A percentile compares a stretch with the other conserved stretches of the same genome.
Conservation (phyloP, 1,139 yeast genomes). For the Suhomyces taliae region DNA sequence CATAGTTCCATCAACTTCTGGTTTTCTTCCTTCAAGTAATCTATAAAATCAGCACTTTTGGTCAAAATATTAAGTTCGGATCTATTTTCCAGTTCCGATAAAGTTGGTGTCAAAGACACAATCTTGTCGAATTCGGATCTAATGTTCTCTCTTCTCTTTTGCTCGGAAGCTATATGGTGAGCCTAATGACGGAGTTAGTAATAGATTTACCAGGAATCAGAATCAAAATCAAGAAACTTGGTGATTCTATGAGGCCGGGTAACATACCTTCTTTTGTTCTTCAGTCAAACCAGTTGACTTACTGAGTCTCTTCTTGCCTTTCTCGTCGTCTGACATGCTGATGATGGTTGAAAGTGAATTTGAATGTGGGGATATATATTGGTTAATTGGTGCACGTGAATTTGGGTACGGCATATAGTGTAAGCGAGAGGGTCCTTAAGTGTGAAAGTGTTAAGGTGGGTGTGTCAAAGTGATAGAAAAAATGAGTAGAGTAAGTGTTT, state of each 20-base stretch:
- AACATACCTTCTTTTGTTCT: constrained; percentile 46
- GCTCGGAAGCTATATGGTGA: constrained; percentile 53
- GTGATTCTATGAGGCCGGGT: background rate
- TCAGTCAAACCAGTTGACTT: constrained; percentile 39
- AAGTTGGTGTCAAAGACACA: constrained; percentile 44
- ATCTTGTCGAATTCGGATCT: constrained; percentile 48
- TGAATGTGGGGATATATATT: constrained; percentile 3
- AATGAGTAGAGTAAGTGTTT: too few species aligned
- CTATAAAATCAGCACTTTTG: constrained; percentile 49
- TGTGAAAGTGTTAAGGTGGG: too few species aligned
- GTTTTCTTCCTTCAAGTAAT: constrained; percentile 42
- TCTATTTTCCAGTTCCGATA: constrained; percentile 44
- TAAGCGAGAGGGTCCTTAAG: background rate
- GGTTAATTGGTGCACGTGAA: background rate
- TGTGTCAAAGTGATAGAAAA: too few species aligned
- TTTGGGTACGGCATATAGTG: background rate
- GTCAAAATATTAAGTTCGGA: constrained; percentile 47
- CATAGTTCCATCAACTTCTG: constrained; percentile 35
- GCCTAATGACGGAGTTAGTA: constrained; percentile 28
- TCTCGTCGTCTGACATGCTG: constrained; percentile 12
- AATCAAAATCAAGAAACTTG: background rate
- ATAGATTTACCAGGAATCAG: too few species aligned
- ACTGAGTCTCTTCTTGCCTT: constrained; percentile 18
- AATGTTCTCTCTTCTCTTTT: constrained; percentile 48
- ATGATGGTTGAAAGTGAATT: background rate